Evolutionary conservation across 768 basidiomycete genomes (phyloP), one percentile per base, ranked within the genome.

Genomic region (Termitomyces titanicus): DNA sequence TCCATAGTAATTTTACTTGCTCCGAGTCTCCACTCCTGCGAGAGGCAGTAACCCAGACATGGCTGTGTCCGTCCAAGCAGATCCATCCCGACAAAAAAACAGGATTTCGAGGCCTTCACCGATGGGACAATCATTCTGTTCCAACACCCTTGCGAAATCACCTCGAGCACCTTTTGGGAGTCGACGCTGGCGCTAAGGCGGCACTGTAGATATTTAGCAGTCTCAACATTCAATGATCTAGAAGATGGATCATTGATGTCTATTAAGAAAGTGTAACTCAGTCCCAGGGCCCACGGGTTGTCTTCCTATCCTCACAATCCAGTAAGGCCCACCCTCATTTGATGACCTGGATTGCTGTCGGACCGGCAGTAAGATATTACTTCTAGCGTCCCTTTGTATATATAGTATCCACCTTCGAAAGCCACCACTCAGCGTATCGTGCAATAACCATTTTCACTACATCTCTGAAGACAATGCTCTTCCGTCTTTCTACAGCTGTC

Each of bases 401-500:
- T 47, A 47, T n/a, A n/a, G n/a, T 18, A 18, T 45, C 18, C 27
- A 29, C 2, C 15, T n/a, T 45, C 27, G n/a, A 27, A 15, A 42
- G 29, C 27, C 17, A 39, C 15, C 8, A 18, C 15, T 29, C 17
- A 3, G 5, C 33, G 13, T 24, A 13, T 13, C 18, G n/a, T 22
- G 3, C 51, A 34, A 5, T 31, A 5, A 35, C 29, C 22, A 17
- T 18, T 22, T 35, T 12, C 27, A 17, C 42, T 12, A 9, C 18
- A 34, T 12, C n/a, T 11, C 11, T n/a, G n/a, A n/a, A 27, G 17
- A 24, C 33, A 5, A 57, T 60, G 59, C 15, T 42, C 25, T 56
- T 56, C 35, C 51, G 51, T 18, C 8, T 51, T n/a, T 54, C 53
- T 8, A 2, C 39, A 33, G 18, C 38, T 24, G 29, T 33, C 18